phyloP scores from a whole-genome alignment of 2,329 filamentous ascomycete species.

The Pyrenophora teres region DNA sequence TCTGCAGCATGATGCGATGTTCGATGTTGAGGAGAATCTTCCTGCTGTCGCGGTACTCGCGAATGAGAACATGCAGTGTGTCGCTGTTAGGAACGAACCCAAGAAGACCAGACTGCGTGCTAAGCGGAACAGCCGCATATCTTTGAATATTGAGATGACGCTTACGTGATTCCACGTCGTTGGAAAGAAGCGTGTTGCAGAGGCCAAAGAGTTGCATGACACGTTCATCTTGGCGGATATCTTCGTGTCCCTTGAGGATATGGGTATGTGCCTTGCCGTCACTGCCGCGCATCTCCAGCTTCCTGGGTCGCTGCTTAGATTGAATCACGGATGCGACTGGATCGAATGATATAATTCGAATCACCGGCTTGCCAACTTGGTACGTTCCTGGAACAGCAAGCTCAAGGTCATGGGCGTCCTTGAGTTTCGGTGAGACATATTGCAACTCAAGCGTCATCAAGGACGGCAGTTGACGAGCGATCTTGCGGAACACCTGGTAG shows the following conservation, averaged over 20 bases:
- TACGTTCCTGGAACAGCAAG: slow-evolving; percentile 97
- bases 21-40: slow-evolving; percentile 99
- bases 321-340: slow-evolving; percentile 89
- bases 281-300: slow-evolving; percentile 84
- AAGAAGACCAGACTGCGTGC: slow-evolving; percentile 91
- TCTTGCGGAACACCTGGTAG: slow-evolving; percentile 96
- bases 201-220: slow-evolving; percentile 99
- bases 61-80: slow-evolving; percentile 92
- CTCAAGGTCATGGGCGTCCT: slow-evolving; percentile 82
- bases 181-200: slow-evolving; percentile 91
- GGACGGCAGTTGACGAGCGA: slow-evolving; percentile 89
- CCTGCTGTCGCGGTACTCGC: slow-evolving; percentile 94
- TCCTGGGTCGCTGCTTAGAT: slow-evolving; percentile 93
- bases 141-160: slow-evolving; percentile 94
- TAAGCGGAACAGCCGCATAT: slow-evolving; percentile 95
- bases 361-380: slow-evolving; percentile 75
- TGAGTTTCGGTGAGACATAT: slow-evolving; percentile 93
- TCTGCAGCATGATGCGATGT: slow-evolving; percentile 99
- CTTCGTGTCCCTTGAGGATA: slow-evolving; percentile 96
- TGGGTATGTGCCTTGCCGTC: slow-evolving; percentile 89
- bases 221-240: slow-evolving; percentile 97
- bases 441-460: slow-evolving; percentile 91
- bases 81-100: slow-evolving; percentile 98
- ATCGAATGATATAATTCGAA: slow-evolving; percentile 88
- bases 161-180: slow-evolving; percentile 96